These are phyloP conservation scores for Aspergillus haitiensis DNA, from an alignment of 495 filamentous ascomycete species.

Conservation along the genomic window DNA sequence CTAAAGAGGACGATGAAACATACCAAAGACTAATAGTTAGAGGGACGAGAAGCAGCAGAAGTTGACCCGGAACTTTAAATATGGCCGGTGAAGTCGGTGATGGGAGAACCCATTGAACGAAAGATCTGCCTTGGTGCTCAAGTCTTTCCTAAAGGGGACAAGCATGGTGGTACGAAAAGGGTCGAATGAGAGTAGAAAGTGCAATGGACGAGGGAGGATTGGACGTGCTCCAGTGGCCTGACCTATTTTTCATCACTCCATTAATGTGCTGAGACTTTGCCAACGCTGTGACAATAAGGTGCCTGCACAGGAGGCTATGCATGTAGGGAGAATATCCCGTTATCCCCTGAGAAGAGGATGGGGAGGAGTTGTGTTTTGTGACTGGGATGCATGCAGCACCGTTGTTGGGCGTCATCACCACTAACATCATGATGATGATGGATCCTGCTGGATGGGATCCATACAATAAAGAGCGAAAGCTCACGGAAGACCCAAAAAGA, in stretches of 20 bases:
- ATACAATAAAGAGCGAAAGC: too few relatives aligned
- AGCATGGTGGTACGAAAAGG: constrained; percentile 15
- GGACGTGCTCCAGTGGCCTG: constrained; percentile 9
- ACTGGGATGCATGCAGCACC: constrained; percentile 22
- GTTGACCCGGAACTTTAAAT: constrained; percentile 12
- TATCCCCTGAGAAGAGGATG: constrained; percentile 13
- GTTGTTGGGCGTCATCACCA: constrained; percentile 17
- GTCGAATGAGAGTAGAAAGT: constrained; percentile 13
- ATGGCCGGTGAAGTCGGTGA: constrained; percentile 6
- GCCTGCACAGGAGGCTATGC: background rate
- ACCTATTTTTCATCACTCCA: background rate
- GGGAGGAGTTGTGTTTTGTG: constrained; percentile 20
- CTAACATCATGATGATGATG: constrained; percentile 1
- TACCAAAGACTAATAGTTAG: background rate
- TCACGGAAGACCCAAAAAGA: background rate
- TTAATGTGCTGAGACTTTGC: background rate
- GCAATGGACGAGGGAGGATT: constrained; percentile 10
- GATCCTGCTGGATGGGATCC: constrained; percentile 2
- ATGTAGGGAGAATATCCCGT: constrained; percentile 6
- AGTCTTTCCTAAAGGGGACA: constrained; percentile 13
- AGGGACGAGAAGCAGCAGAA: background rate
- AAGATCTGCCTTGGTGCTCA: constrained; percentile 9
- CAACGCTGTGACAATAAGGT: constrained; percentile 14
- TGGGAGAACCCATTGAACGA: constrained; percentile 13
- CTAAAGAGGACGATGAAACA: constrained; percentile 19